phyloP scores from a whole-genome alignment of 2,329 filamentous ascomycete genomes.

The Fusarium multiceps region DNA sequence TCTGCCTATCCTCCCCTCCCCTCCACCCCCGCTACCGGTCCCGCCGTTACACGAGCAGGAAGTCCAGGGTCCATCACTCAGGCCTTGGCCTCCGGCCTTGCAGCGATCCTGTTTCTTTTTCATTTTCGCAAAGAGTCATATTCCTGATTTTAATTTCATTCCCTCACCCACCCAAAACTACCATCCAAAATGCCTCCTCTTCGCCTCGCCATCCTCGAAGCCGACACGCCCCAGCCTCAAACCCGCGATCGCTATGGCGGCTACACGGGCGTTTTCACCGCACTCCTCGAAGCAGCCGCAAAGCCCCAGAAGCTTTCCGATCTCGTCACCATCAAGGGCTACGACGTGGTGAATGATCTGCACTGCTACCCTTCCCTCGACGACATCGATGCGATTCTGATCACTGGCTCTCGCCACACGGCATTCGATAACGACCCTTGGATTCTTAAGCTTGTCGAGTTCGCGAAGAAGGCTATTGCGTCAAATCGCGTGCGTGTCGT shows the following conservation, averaged over 20 bases:
- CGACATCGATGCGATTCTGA: slow-evolving; percentile 82
- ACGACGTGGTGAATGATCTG: slow-evolving; percentile 75
- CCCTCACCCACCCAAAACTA: background rate
- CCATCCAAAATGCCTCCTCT: slow-evolving; percentile 60
- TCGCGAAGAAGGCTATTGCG: slow-evolving; percentile 49
- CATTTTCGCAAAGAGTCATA: slow-evolving; percentile 23
- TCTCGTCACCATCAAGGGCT: slow-evolving; percentile 69
- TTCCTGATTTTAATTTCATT: background rate
- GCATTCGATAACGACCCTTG: slow-evolving; percentile 58
- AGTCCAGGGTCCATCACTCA: slow-evolving; percentile 24
- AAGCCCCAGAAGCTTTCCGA: slow-evolving; percentile 56
- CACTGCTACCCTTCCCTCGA: slow-evolving; percentile 77
- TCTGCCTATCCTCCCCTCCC: slow-evolving; percentile 33
- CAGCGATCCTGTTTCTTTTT: background rate
- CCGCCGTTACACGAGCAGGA: slow-evolving; percentile 25
- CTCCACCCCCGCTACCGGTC: slow-evolving; percentile 36
- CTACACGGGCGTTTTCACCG: slow-evolving; percentile 78
- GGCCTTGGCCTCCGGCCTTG: slow-evolving; percentile 1
- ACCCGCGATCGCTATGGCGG: slow-evolving; percentile 73
- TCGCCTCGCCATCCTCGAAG: slow-evolving; percentile 88
- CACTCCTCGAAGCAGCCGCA: slow-evolving; percentile 67
- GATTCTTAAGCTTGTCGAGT: slow-evolving; percentile 58
- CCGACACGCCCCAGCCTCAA: slow-evolving; percentile 78
- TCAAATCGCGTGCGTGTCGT: slow-evolving; percentile 70
- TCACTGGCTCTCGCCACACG: slow-evolving; percentile 77